Percentiles rank a stretch among this genome's conserved stretches.
Evolutionary conservation across 1,139 yeast species (phyloP).

Genomic region (Saccharomyces hybrid): DNA sequence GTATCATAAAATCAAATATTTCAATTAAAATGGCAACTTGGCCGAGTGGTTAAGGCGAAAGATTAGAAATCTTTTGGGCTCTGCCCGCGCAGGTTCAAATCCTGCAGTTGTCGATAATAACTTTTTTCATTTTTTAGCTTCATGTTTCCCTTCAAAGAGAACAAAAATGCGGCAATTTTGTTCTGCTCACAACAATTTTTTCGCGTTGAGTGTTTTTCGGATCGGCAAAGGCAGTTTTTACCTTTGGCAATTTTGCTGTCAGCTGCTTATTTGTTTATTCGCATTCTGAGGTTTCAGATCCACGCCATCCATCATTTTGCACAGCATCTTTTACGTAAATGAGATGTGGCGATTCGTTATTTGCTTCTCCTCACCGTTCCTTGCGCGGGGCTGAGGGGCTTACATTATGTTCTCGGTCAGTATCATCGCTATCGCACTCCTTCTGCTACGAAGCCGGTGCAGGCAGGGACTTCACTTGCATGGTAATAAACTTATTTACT

Average conservation of each 20-base stretch:
- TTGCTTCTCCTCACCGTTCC: not conserved
- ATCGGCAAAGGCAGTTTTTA: not conserved
- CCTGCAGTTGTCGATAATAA: constrained; percentile 34
- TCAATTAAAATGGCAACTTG: not conserved
- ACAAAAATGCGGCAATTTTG: not conserved
- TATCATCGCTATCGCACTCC: not conserved
- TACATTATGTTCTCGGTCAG: not conserved
- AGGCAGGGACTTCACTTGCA: not conserved
- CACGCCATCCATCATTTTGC: not conserved
- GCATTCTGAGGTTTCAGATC: not conserved
- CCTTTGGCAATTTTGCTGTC: not conserved
- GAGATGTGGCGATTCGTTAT: not conserved
- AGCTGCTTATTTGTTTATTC: not conserved
- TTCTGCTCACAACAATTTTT: not conserved
- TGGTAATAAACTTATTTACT: not conserved
- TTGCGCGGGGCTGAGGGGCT: not conserved
- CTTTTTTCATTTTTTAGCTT: not conserved
- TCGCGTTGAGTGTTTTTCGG: not conserved
- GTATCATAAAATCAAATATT: not conserved
- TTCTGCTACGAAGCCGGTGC: not conserved
- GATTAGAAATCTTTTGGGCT: constrained; percentile 48
- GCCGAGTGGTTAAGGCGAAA: constrained; percentile 29
- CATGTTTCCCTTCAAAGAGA: not conserved
- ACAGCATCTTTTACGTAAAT: not conserved
- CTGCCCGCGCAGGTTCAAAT: constrained; percentile 37